These are phyloP conservation scores for Talaromyces piceae DNA, from an alignment of 2,329 filamentous ascomycete genomes.

Conservation along the genomic window DNA sequence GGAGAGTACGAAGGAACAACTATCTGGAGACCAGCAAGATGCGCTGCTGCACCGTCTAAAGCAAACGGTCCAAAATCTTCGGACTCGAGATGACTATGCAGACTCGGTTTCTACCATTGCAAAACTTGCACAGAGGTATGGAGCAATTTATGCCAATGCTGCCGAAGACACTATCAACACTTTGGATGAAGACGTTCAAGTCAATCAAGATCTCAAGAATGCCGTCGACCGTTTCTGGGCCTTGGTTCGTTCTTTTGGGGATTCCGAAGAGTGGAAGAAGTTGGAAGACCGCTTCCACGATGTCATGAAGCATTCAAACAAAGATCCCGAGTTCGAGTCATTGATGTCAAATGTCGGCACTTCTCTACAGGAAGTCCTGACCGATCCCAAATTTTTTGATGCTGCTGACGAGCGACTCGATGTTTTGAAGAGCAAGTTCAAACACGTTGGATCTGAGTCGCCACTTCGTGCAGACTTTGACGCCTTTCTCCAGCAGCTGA, in stretches of 20 bases:
- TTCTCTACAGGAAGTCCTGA: conserved; percentile 72
- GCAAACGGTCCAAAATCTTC: conserved; percentile 64
- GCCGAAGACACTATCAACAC: conserved; percentile 59
- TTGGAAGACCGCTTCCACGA: conserved; percentile 61
- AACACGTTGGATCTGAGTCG: conserved; percentile 56
- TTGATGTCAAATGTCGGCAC: conserved; percentile 66
- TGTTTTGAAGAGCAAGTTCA: conserved; percentile 50
- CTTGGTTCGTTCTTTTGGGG: conserved; percentile 72
- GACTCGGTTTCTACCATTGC: conserved; percentile 77
- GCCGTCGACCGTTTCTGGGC: conserved; percentile 75
- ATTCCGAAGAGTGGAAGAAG: conserved; percentile 64
- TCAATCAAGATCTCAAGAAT: conserved; percentile 66
- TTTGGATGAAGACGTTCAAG: conserved; percentile 62
- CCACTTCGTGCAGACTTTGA: conserved; percentile 67
- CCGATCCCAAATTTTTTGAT: conserved; percentile 78
- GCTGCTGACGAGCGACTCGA: conserved; percentile 60
- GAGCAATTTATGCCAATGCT: conserved; percentile 66
- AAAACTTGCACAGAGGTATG: conserved; percentile 69
- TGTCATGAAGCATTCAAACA: conserved; percentile 65
- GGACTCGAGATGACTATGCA: conserved; percentile 72
- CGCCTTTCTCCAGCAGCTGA: conserved; percentile 60
- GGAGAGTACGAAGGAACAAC: conserved; percentile 65
- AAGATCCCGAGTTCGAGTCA: conserved; percentile 74
- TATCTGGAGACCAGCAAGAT: conserved; percentile 64
- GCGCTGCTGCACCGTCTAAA: conserved; percentile 70